Evolutionary conservation across 345 rosid species (phyloP), one percentile per base, ranked within the genome.

Genomic region (Balakata baccata): DNA sequence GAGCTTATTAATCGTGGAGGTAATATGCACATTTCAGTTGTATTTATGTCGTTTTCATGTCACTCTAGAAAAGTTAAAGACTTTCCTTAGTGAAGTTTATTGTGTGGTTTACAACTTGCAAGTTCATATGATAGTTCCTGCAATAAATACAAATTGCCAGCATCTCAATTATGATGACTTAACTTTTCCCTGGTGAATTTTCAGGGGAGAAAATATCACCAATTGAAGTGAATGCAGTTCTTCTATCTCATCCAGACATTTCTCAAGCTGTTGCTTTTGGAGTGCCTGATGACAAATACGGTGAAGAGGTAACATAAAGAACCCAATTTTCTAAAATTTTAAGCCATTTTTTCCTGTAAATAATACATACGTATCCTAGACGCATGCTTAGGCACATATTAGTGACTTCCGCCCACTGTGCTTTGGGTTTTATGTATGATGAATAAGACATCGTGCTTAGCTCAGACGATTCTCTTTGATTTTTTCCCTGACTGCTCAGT

Each of bases 1-100:
- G 98, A 94, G 85, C 97, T 94, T 34, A 87, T 94, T 75, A 94
- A 94, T 82, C 98, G 98, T 66, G 98, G 98, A 84, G 98, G 98
- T 93, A 74, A 25, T 29, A 61, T 37, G n/a, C 45, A 37, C 39
- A 8, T 23, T 23, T 7, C 52, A 65, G 1, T 23, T 22, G 23
- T 22, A 4, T 10, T 47, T 6, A 6, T 22, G 69, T 47, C 59
- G 16, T 68, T 50, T 50, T 68, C 23, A 29, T 66, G 0, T 59
- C 6, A 8, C 5, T 22, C 11, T 46, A 13, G 2, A 29, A 29
- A 29, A 29, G 34, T 29, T 29, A 29, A 29, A 29, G n/a, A 46
- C 56, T 25, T 47, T 66, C 47, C 47, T 5, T 6, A 3, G 47
- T 43, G 9, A 43, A 43, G 56, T 14, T 52, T 51, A 12, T 34